phyloP scores from a whole-genome alignment of 2,329 filamentous ascomycete species.

The Beauveria rudraprayagi region DNA sequence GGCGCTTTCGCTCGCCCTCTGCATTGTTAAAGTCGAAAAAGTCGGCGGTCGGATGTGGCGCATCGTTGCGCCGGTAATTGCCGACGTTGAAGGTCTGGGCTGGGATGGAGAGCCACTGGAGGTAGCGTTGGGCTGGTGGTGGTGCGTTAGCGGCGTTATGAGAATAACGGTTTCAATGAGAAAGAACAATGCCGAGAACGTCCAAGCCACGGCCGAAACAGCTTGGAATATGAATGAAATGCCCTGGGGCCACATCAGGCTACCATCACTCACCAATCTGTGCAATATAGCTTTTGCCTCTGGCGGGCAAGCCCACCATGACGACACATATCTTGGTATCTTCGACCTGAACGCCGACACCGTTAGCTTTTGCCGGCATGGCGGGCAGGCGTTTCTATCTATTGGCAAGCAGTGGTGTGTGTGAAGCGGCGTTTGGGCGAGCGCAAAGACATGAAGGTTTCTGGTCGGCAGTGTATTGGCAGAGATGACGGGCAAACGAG shows the following conservation, averaged over 20 bases:
- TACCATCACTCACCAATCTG: slow-evolving; percentile 66
- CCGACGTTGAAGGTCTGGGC: slow-evolving; percentile 97
- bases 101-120: slow-evolving; percentile 92
- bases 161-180: background rate
- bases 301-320: slow-evolving; percentile 93
- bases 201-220: too few species aligned
- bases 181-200: background rate
- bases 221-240: too few species aligned
- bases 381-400: slow-evolving; percentile 2
- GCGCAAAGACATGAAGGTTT: background rate
- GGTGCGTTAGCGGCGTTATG: background rate
- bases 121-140: slow-evolving; percentile 72
- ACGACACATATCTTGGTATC: slow-evolving; percentile 96
- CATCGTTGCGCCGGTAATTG: slow-evolving; percentile 83
- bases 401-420: slow-evolving; percentile 1
- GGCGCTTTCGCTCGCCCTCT: slow-evolving; percentile 83
- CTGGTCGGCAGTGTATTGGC: background rate
- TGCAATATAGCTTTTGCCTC: slow-evolving; percentile 95
- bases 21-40: slow-evolving; percentile 90
- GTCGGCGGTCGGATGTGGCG: slow-evolving; percentile 81
- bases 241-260: slow-evolving; percentile 2
- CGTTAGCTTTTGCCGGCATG: slow-evolving; percentile 49
- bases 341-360: slow-evolving; percentile 77
- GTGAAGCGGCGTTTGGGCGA: background rate
- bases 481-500: background rate